These are phyloP conservation scores for Phoma sp. DNA, from an alignment of 2,329 filamentous ascomycete genomes.

Conservation along the genomic window DNA sequence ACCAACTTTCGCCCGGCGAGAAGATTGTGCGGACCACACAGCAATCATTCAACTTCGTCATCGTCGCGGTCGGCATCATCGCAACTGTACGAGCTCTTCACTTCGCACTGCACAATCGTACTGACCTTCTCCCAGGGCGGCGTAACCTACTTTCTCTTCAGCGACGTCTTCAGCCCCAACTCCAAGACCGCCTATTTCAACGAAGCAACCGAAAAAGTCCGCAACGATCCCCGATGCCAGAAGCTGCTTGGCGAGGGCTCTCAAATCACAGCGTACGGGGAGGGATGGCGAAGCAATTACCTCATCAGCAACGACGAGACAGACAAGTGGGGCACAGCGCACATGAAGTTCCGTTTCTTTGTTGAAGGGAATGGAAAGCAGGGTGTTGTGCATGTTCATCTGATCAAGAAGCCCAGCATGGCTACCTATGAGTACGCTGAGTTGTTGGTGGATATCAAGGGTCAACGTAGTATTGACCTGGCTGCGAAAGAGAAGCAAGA, in stretches of 20 bases:
- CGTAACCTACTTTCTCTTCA: constrained; percentile 60
- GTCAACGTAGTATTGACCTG: constrained; percentile 57
- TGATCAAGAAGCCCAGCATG: constrained; percentile 70
- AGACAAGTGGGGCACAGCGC: constrained; percentile 77
- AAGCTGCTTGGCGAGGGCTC: constrained; percentile 74
- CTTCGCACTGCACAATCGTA: neutral
- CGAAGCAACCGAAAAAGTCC: constrained; percentile 79
- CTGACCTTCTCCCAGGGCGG: constrained; percentile 61
- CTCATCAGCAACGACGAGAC: constrained; percentile 69
- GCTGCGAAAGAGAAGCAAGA: constrained; percentile 35
- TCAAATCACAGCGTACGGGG: constrained; percentile 81
- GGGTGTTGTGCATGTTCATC: constrained; percentile 78
- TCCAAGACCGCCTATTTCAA: constrained; percentile 91
- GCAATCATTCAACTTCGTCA: constrained; percentile 84
- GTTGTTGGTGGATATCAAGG: constrained; percentile 79
- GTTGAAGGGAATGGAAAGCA: constrained; percentile 75
- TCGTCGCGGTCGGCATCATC: constrained; percentile 75
- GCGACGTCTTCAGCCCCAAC: constrained; percentile 58
- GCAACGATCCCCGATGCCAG: constrained; percentile 71
- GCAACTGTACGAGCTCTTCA: constrained; percentile 67
- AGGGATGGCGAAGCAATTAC: constrained; percentile 53
- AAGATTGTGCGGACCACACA: constrained; percentile 86
- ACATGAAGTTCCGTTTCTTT: constrained; percentile 84
- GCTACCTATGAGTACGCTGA: constrained; percentile 78
- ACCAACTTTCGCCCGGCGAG: constrained; percentile 73